Conservation (phyloP, 192 early-diverging fungal species). For the Backusella morwellensis region DNA sequence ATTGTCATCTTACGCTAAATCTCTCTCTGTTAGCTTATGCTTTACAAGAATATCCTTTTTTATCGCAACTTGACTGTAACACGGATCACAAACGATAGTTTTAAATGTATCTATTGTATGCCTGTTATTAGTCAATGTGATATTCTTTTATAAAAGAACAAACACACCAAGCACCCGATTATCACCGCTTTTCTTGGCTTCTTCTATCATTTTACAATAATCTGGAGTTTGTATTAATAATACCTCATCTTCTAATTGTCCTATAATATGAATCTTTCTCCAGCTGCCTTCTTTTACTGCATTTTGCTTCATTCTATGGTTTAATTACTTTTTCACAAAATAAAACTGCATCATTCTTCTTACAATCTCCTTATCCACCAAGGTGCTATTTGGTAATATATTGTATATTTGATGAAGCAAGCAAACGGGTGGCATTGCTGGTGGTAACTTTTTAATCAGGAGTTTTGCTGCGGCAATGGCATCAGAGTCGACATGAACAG, state of each 20-base stretch:
- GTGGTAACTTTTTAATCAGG: background rate
- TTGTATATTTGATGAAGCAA: slow-evolving; percentile 49
- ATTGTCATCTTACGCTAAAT: slow-evolving; percentile 35
- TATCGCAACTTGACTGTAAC: slow-evolving; percentile 33
- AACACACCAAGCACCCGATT: slow-evolving; percentile 1
- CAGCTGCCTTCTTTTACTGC: slow-evolving; percentile 31
- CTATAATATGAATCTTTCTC: slow-evolving; percentile 42
- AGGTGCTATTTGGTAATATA: slow-evolving; percentile 37
- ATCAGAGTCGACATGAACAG: slow-evolving; percentile 1
- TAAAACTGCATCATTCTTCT: background rate
- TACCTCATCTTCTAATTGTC: slow-evolving; percentile 44
- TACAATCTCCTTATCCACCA: slow-evolving; percentile 46
- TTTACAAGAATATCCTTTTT: slow-evolving; percentile 30
- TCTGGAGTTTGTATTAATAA: slow-evolving; percentile 40
- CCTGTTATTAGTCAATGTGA: background rate
- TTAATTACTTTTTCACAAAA: background rate
- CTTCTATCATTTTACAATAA: slow-evolving; percentile 34
- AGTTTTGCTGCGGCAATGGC: slow-evolving; percentile 13
- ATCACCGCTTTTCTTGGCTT: slow-evolving; percentile 37
- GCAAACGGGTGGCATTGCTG: slow-evolving; percentile 27
- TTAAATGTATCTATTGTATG: slow-evolving; percentile 33
- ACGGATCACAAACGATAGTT: slow-evolving; percentile 18
- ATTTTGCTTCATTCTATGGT: slow-evolving; percentile 25
- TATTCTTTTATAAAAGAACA: background rate
- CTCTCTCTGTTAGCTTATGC: slow-evolving; percentile 32